Conservation (phyloP, 23 red algal species). For the Porphyridium purpureum region DNA sequence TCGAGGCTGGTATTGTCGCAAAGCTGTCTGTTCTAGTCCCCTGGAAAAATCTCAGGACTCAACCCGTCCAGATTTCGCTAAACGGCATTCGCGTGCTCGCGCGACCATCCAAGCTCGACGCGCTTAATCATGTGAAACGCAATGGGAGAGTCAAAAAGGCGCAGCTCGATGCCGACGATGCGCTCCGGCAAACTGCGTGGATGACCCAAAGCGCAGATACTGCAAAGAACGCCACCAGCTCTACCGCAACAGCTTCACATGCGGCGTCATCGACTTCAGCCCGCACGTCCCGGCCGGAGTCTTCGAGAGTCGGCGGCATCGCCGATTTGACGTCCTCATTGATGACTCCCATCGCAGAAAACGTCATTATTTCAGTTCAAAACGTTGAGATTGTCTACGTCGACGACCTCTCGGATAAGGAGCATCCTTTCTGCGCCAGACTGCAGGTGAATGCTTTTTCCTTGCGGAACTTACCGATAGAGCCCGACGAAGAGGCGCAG, state of each 20-base stretch:
- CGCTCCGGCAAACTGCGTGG: conserved; percentile 44
- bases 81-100: neutral
- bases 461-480: too few species aligned
- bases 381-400: too few species aligned
- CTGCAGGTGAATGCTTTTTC: too few species aligned
- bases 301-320: neutral
- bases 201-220: neutral
- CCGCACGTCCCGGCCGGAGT: neutral
- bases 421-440: too few species aligned
- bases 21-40: conserved; percentile 55
- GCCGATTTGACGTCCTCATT: neutral
- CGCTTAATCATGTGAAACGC: conserved; percentile 1
- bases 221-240: neutral
- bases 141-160: conserved; percentile 42
- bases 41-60: conserved; percentile 81
- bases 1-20: conserved; percentile 44
- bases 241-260: neutral
- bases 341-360: neutral
- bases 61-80: conserved; percentile 49
- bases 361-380: too few species aligned
- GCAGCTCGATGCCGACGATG: conserved; percentile 45
- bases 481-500: too few species aligned
- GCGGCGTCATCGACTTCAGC: conserved; percentile 7
- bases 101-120: neutral
- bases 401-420: too few species aligned